phyloP scores from a whole-genome alignment of 1,139 yeast genomes.

The Petasospora fabianii region DNA sequence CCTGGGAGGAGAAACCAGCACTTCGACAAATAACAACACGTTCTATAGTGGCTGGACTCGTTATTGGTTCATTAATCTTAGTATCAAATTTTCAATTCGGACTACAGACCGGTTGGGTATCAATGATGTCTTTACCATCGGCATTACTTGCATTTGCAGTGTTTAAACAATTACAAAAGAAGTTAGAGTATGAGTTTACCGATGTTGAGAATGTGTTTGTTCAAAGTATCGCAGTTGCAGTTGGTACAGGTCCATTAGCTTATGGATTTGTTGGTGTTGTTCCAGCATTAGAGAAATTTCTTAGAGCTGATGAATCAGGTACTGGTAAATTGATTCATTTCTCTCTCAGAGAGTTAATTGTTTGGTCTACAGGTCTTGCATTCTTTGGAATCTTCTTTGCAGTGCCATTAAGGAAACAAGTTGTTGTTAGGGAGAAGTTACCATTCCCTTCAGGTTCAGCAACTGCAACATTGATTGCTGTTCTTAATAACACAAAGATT shows the following conservation, averaged over 20 bases:
- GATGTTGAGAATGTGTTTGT: conserved; percentile 92
- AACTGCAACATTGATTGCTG: conserved; percentile 88
- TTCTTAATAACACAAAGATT: conserved; percentile 67
- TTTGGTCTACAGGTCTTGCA: conserved; percentile 86
- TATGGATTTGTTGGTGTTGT: conserved; percentile 95
- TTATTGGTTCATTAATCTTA: conserved; percentile 77
- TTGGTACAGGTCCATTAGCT: conserved; percentile 95
- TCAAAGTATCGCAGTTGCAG: conserved; percentile 92
- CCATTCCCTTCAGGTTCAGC: conserved; percentile 97
- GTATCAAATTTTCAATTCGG: conserved; percentile 95
- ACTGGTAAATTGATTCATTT: conserved; percentile 36
- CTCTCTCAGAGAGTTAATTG: conserved; percentile 47
- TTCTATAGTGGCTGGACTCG: conserved; percentile 67
- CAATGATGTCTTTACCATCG: conserved; percentile 98
- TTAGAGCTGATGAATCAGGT: conserved; percentile 78
- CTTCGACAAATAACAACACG: conserved; percentile 62
- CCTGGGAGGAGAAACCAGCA: conserved; percentile 34
- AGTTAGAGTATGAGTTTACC: conserved; percentile 50
- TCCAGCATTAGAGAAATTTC: conserved; percentile 90
- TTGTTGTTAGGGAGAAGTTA: conserved; percentile 76
- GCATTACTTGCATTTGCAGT: conserved; percentile 84
- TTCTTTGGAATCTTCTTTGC: conserved; percentile 96
- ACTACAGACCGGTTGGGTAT: conserved; percentile 97
- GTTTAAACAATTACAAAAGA: conserved; percentile 50
- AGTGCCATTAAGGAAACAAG: conserved; percentile 79